These are phyloP conservation scores for Aspergillus nidulans DNA, from an alignment of 495 filamentous ascomycete genomes.

Conservation along the genomic window DNA sequence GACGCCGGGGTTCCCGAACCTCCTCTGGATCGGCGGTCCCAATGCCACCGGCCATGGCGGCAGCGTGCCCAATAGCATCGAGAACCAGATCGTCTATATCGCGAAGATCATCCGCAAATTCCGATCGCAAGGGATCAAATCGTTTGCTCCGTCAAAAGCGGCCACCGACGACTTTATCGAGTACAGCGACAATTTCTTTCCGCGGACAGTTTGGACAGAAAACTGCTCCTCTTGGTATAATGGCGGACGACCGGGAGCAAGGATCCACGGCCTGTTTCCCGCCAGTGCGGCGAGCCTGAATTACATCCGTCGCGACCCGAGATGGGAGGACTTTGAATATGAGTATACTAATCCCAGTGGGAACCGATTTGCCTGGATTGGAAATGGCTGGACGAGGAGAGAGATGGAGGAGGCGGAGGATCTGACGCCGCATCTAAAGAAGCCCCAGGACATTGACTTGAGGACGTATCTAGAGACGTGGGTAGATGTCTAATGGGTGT, in stretches of 20 bases:
- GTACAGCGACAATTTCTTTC: slow-evolving; percentile 59
- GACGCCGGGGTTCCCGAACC: slow-evolving; percentile 62
- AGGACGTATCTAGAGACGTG: slow-evolving; percentile 47
- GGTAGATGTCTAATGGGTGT: slow-evolving; percentile 40
- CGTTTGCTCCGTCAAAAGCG: slow-evolving; percentile 47
- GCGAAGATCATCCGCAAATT: slow-evolving; percentile 62
- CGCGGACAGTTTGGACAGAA: slow-evolving; percentile 54
- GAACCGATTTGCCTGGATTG: slow-evolving; percentile 56
- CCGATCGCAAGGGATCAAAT: slow-evolving; percentile 57
- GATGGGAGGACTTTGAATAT: slow-evolving; percentile 74
- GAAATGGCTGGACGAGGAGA: slow-evolving; percentile 50
- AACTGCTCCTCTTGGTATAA: slow-evolving; percentile 71
- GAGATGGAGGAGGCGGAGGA: slow-evolving; percentile 35
- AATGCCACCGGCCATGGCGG: slow-evolving; percentile 46
- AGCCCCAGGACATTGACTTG: slow-evolving; percentile 43
- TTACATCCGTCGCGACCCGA: slow-evolving; percentile 52
- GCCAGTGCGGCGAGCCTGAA: slow-evolving; percentile 57
- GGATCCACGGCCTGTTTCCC: slow-evolving; percentile 63
- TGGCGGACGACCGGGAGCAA: slow-evolving; percentile 50
- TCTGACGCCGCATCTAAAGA: slow-evolving; percentile 47
- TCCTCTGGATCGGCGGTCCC: slow-evolving; percentile 51
- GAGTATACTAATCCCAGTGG: slow-evolving; percentile 44
- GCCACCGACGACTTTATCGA: slow-evolving; percentile 61
- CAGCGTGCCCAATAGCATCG: slow-evolving; percentile 48
- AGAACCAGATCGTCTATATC: slow-evolving; percentile 56